phyloP scores from a whole-genome alignment of 345 rosid genomes.

The Camelina neglecta region DNA sequence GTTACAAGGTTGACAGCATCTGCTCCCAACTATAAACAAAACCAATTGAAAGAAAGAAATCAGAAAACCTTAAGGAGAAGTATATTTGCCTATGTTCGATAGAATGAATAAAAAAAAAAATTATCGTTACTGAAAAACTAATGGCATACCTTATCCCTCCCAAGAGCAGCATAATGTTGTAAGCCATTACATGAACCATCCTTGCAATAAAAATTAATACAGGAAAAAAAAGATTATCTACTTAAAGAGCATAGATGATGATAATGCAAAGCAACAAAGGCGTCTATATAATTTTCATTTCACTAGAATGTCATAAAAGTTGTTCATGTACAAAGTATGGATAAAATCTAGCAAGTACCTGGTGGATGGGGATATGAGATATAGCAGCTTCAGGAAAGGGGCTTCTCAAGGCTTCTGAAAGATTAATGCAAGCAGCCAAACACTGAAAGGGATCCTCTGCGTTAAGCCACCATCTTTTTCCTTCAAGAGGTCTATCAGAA shows the following conservation, averaged over 20 bases:
- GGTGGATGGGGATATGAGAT: slow-evolving; percentile 91
- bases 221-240: slow-evolving; percentile 33
- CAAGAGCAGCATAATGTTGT: slow-evolving; percentile 99
- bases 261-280: slow-evolving; percentile 27
- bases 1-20: slow-evolving; percentile 92
- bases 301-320: slow-evolving; percentile 22
- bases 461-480: slow-evolving; percentile 90
- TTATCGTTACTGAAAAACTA: slow-evolving; percentile 25
- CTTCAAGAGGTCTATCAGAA: slow-evolving; percentile 94
- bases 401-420: slow-evolving; percentile 92
- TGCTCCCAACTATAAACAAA: slow-evolving; percentile 82
- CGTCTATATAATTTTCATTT: neutral
- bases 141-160: slow-evolving; percentile 89
- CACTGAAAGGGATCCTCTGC: slow-evolving; percentile 99
- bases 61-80: slow-evolving; percentile 26
- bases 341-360: slow-evolving; percentile 54
- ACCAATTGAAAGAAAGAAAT: slow-evolving; percentile 33
- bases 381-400: slow-evolving; percentile 69
- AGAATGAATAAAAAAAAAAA: slow-evolving; percentile 1
- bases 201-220: slow-evolving; percentile 50
- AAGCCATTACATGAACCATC: slow-evolving; percentile 99
- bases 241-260: slow-evolving; percentile 27
- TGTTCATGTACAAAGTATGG: slow-evolving; percentile 25
- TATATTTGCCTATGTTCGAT: neutral
- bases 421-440: slow-evolving; percentile 86